Conservation (phyloP, 208 protist genomes). For the Vickermania spadyakhi region DNA sequence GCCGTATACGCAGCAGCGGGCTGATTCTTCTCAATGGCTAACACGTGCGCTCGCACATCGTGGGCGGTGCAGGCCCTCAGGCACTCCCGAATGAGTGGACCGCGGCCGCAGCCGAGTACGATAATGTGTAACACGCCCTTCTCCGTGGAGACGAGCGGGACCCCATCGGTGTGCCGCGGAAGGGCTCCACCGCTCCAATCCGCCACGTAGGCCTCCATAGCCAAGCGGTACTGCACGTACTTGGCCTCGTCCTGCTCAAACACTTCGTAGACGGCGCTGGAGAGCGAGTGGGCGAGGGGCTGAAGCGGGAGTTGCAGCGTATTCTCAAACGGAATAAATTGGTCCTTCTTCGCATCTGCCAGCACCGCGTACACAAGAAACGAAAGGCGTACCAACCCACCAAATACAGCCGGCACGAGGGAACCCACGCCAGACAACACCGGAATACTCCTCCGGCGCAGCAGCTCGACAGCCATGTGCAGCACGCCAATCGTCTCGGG, state of each 20-base stretch:
- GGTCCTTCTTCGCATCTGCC: conserved; percentile 33
- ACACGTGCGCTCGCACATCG: conserved; percentile 29
- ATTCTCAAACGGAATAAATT: conserved; percentile 83
- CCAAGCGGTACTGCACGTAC: conserved; percentile 92
- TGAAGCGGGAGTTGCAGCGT: conserved; percentile 92
- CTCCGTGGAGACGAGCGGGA: conserved; percentile 10
- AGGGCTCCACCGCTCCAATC: conserved; percentile 34
- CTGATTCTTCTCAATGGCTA: conserved; percentile 17
- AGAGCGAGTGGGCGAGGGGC: conserved; percentile 96
- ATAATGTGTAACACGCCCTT: conserved; percentile 2
- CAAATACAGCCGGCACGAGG: not conserved
- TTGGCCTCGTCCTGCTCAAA: conserved; percentile 98
- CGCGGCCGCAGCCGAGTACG: conserved; percentile 5
- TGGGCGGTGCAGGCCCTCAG: not conserved
- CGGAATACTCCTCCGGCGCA: conserved; percentile 52
- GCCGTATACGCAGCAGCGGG: conserved; percentile 58
- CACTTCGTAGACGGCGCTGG: conserved; percentile 96
- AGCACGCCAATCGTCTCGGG: conserved; percentile 21
- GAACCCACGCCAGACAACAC: conserved; percentile 22
- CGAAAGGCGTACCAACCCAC: not conserved
- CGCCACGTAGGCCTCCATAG: conserved; percentile 52
- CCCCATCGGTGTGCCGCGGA: conserved; percentile 21
- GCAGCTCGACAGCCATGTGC: conserved; percentile 64
- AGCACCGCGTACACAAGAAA: conserved; percentile 40
- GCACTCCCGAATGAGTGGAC: conserved; percentile 9